Evolutionary conservation across 768 basidiomycete species (phyloP), one percentile per base, ranked within the genome.

Genomic region (Agrocybe chaxingu): DNA sequence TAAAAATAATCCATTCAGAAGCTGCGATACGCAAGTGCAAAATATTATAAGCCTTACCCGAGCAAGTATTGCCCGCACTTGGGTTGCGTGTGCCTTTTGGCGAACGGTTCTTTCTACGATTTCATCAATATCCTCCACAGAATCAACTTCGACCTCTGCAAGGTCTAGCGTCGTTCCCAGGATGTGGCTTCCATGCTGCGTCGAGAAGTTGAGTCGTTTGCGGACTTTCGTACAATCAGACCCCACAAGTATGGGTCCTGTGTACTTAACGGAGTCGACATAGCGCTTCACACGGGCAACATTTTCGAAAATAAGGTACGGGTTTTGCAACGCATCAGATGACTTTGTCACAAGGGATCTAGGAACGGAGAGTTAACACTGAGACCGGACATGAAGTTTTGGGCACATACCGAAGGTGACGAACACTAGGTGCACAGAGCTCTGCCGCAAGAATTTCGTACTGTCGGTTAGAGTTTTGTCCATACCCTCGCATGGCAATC

Each of bases 201-300:
- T 16, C 16, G 16, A 16, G 16, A 16, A 16, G 16, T 16, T 16
- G 16, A 16, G 16, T 16, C 16, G 16, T 16, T 16, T 16, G 16
- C 16, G 16, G 16, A 16, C 16, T 16, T 16, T 16, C 16, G 66
- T 65, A 41, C 62, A 63, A 36, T 69, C 66, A 1, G 59, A 58
- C 2, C 52, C 60, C 19, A 62, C 48, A 1, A 57, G 47, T 30
- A 69, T 51, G 7, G 66, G 66, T 2, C 65, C 64, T 10, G 24
- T 37, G 36, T 63, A 66, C 0, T 43, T 29, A 6, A 60, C 32
- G 0, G 44, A 45, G 19, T 62, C 58, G 1, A 57, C 49, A 12
- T 63, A 55, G 1, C 63, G 55, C 54, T 62, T 63, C 1, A 62
- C 57, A 0, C 65, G 58, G 1, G 59, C 64, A 1, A 67, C 45